Conservation (phyloP, 495 filamentous ascomycete genomes). For the Copromyces sp. region DNA sequence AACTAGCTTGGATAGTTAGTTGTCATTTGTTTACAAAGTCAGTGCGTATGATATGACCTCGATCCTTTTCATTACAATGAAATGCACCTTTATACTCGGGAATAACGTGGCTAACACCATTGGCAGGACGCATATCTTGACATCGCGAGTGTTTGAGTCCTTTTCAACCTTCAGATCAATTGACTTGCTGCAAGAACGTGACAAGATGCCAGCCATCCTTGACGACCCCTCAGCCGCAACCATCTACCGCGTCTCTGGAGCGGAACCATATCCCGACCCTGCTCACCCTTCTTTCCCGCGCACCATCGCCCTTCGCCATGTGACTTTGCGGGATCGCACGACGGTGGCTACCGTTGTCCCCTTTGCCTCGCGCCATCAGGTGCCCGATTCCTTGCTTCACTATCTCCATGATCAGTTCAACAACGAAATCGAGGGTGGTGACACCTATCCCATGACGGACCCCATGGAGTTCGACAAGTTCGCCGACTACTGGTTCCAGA, state of each 20-base stretch:
- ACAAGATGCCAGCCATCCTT: conserved; percentile 75
- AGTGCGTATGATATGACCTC: neutral
- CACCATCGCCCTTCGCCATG: conserved; percentile 66
- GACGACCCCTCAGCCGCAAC: conserved; percentile 60
- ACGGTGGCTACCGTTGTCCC: conserved; percentile 87
- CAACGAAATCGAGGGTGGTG: conserved; percentile 89
- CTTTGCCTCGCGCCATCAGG: conserved; percentile 61
- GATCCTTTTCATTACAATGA: no score
- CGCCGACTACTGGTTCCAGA: conserved; percentile 87
- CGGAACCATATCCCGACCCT: conserved; percentile 53
- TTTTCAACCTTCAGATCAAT: neutral
- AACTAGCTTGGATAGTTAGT: neutral
- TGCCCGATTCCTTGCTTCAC: conserved; percentile 63
- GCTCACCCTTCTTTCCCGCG: conserved; percentile 50
- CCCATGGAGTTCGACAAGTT: conserved; percentile 67
- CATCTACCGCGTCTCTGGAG: conserved; percentile 54
- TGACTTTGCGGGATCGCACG: conserved; percentile 81
- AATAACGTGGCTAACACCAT: neutral
- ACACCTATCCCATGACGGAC: conserved; percentile 91
- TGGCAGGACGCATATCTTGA: neutral
- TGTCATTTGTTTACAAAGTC: neutral
- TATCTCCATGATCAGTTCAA: conserved; percentile 84
- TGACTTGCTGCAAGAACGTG: neutral
- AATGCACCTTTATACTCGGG: neutral
- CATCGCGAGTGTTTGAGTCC: neutral